These are phyloP conservation scores for Aspergillus terreus DNA, from an alignment of 2,329 filamentous ascomycete species.

Conservation along the genomic window DNA sequence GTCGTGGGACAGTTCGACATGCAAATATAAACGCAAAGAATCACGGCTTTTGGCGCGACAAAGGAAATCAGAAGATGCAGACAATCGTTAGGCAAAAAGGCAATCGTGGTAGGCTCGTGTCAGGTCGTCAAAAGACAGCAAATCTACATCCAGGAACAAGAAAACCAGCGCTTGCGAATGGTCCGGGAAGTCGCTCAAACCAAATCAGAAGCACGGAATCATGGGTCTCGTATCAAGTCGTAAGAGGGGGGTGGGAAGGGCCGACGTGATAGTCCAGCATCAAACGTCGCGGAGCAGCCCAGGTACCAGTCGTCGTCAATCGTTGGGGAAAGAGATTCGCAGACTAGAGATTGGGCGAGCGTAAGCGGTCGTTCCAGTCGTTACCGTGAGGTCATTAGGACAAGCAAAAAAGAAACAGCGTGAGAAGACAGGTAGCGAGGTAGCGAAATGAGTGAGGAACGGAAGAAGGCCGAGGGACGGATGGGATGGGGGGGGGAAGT, in stretches of 20 bases:
- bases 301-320: slow-evolving; percentile 14
- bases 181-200: slow-evolving; percentile 21
- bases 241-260: slow-evolving; percentile 30
- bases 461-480: neutral
- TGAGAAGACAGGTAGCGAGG: neutral
- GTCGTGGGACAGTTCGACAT: slow-evolving; percentile 5
- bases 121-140: slow-evolving; percentile 8
- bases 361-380: slow-evolving; percentile 17
- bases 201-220: slow-evolving; percentile 29
- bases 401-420: slow-evolving; percentile 8
- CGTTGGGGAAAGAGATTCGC: slow-evolving; percentile 8
- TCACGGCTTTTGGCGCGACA: neutral
- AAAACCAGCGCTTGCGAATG: slow-evolving; percentile 16
- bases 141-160: slow-evolving; percentile 4
- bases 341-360: slow-evolving; percentile 12
- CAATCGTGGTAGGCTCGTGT: slow-evolving; percentile 30
- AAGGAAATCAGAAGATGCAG: slow-evolving; percentile 6
- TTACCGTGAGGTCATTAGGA: slow-evolving; percentile 11
- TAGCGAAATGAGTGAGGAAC: neutral
- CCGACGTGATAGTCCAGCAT: slow-evolving; percentile 21
- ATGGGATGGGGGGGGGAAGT: neutral
- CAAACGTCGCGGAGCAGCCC: slow-evolving; percentile 12
- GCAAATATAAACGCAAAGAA: neutral
- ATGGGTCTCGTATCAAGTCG: slow-evolving; percentile 44
- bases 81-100: slow-evolving; percentile 12